A percentile compares a stretch with the other conserved stretches of the same genome.
These are phyloP conservation scores for Ulmus americana DNA, from an alignment of 331 rosid genomes.

Conservation along the genomic window DNA sequence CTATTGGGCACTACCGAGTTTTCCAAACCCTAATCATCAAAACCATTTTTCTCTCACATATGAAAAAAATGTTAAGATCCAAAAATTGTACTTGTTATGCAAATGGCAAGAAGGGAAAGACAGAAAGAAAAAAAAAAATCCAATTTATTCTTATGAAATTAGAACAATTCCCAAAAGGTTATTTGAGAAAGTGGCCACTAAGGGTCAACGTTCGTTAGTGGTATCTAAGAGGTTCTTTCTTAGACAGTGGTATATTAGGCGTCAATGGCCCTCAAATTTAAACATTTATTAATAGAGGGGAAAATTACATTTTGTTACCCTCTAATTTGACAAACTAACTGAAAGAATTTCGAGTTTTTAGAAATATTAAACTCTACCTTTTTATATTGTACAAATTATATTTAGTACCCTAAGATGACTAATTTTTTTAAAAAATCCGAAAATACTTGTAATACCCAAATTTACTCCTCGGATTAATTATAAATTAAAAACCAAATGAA, in stretches of 20 bases:
- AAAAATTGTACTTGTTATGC: too few relatives aligned
- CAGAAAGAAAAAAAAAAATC: neutral
- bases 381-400: too few relatives aligned
- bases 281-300: constrained; percentile 2
- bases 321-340: too few relatives aligned
- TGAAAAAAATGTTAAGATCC: neutral
- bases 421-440: too few relatives aligned
- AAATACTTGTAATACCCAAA: too few relatives aligned
- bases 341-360: too few relatives aligned
- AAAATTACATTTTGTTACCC: too few relatives aligned
- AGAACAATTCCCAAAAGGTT: neutral
- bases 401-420: too few relatives aligned
- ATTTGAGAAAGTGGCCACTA: constrained; percentile 27
- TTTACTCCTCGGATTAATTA: too few relatives aligned
- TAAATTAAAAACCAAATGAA: too few relatives aligned
- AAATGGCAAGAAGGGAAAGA: too few relatives aligned
- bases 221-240: constrained; percentile 16
- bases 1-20: constrained; percentile 17
- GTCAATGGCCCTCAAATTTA: constrained; percentile 21
- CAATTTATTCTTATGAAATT: neutral
- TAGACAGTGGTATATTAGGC: constrained; percentile 17
- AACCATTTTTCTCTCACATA: constrained; percentile 5
- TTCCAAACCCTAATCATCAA: constrained; percentile 25
- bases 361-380: too few relatives aligned
- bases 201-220: constrained; percentile 36